Evolutionary conservation across 1,284 basidiomycete genomes (phyloP).

Genomic region (Earliella scabrosa): DNA sequence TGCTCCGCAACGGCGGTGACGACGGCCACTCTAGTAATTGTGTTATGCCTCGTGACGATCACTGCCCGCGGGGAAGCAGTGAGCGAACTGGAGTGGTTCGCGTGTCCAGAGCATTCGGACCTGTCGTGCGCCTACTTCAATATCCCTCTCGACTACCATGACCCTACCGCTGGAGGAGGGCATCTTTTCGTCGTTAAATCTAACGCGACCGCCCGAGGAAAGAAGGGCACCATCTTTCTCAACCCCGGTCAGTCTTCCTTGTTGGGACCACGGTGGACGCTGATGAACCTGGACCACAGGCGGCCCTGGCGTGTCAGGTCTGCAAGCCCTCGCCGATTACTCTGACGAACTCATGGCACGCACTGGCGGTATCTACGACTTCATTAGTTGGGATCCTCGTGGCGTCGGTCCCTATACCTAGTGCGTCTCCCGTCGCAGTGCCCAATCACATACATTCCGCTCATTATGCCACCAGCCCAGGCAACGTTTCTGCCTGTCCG

Average conservation of each 20-base stretch:
- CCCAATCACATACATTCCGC: background rate
- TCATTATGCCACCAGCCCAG: slow-evolving; percentile 3
- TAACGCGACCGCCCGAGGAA: slow-evolving; percentile 7
- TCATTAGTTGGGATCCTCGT: slow-evolving; percentile 19
- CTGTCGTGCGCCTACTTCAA: slow-evolving; percentile 17
- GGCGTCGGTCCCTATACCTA: slow-evolving; percentile 20
- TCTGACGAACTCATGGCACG: slow-evolving; percentile 12
- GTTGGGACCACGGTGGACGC: background rate
- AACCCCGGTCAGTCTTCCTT: slow-evolving; percentile 16
- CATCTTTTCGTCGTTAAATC: slow-evolving; percentile 15
- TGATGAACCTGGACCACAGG: background rate
- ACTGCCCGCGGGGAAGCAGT: too few species aligned
- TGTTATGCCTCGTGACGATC: too few species aligned
- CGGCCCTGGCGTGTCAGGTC: slow-evolving; percentile 18
- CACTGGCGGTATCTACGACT: slow-evolving; percentile 15
- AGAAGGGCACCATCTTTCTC: slow-evolving; percentile 17
- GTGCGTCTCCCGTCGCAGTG: background rate
- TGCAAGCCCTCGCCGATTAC: slow-evolving; percentile 5
- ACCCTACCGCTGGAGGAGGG: slow-evolving; percentile 11
- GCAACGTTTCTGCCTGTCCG: slow-evolving; percentile 16
- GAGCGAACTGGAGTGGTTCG: slow-evolving; percentile 7
- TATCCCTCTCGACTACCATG: slow-evolving; percentile 21
- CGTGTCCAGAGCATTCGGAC: slow-evolving; percentile 7
- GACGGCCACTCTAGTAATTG: too few species aligned
- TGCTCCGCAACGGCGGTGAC: too few species aligned